phyloP scores from a whole-genome alignment of 345 rosid species.

The Psidium friedrichsthalianum region DNA sequence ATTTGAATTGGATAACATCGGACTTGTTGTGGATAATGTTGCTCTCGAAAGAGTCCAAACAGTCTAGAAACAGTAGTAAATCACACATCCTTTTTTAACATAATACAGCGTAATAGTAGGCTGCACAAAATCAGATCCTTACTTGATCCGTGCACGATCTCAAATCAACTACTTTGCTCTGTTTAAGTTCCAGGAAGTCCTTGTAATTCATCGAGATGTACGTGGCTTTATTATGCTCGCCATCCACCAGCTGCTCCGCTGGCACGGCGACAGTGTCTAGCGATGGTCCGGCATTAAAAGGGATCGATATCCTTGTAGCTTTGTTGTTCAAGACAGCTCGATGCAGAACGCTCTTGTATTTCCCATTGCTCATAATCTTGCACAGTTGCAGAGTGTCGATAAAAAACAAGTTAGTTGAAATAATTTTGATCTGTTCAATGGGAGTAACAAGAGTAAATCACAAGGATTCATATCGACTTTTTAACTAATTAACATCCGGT shows the following conservation, averaged over 20 bases:
- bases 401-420: not conserved
- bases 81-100: no score
- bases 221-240: not conserved
- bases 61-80: no score
- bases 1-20: no score
- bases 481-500: no score
- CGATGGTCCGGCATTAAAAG: not conserved
- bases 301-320: not conserved
- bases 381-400: not conserved
- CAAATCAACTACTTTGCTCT: not conserved
- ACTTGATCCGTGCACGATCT: not conserved
- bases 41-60: no score
- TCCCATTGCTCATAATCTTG: conserved; percentile 2
- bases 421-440: not conserved
- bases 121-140: no score
- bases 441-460: not conserved
- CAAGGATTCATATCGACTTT: not conserved
- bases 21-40: no score
- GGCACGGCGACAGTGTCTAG: not conserved
- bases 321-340: not conserved
- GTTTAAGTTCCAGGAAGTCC: not conserved
- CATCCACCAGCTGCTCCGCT: not conserved
- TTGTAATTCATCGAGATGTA: not conserved
- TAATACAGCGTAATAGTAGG: no score
- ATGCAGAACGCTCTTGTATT: not conserved